Evolutionary conservation across 805 yeast genomes (phyloP).

Genomic region (Torulaspora quercuum): DNA sequence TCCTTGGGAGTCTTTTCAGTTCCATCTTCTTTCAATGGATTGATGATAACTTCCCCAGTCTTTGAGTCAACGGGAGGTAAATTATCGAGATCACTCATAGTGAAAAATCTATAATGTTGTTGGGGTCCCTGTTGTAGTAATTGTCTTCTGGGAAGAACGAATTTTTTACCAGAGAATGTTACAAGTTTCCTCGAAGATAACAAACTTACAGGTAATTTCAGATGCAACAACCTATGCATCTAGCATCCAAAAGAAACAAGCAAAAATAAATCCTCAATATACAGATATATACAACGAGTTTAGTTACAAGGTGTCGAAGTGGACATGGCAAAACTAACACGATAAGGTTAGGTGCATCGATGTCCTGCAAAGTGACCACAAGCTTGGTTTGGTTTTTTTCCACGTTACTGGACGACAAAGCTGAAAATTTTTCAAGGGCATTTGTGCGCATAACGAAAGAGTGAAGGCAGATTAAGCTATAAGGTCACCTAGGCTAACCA

Average conservation of each 20-base stretch:
- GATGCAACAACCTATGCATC: slow-evolving; percentile 17
- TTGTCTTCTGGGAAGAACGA: slow-evolving; percentile 4
- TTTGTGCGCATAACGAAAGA: no score
- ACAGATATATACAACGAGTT: no score
- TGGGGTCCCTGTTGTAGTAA: slow-evolving; percentile 1
- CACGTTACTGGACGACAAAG: no score
- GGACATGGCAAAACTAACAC: no score
- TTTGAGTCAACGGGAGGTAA: slow-evolving; percentile 38
- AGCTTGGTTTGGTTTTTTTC: no score
- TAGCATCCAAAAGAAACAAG: slow-evolving; percentile 12
- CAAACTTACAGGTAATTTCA: slow-evolving; percentile 13
- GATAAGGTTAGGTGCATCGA: no score
- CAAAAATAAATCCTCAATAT: neutral
- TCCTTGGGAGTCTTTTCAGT: slow-evolving; percentile 71
- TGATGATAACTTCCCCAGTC: slow-evolving; percentile 39
- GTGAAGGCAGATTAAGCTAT: no score
- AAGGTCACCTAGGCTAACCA: no score
- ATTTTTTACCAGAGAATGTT: neutral
- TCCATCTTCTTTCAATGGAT: slow-evolving; percentile 40
- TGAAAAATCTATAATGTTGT: slow-evolving; percentile 19
- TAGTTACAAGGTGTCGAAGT: no score
- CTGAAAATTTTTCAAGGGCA: no score
- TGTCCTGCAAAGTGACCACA: no score
- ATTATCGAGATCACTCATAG: slow-evolving; percentile 33
- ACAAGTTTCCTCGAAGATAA: slow-evolving; percentile 8